A percentile compares a stretch with the other conserved stretches of the same genome.
Conservation (phyloP, 2,329 filamentous ascomycete species). For the Aspergillus oerlinghausenensis region DNA sequence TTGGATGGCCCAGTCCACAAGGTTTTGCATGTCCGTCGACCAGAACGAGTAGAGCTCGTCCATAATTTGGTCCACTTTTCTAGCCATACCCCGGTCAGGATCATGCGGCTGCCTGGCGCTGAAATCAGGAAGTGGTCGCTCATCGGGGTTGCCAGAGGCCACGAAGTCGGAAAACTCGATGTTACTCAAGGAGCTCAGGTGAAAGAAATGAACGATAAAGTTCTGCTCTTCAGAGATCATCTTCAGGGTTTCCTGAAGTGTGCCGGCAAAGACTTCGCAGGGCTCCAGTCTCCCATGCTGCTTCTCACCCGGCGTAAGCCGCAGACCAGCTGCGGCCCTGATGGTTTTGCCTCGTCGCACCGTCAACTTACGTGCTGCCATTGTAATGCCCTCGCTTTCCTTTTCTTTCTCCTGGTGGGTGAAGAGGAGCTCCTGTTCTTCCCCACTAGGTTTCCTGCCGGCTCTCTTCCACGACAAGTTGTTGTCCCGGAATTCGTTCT, state of each 20-base stretch:
- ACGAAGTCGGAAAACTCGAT: slow-evolving; percentile 81
- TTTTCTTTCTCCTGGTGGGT: slow-evolving; percentile 85
- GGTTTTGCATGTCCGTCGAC: slow-evolving; percentile 68
- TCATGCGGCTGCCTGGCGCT: slow-evolving; percentile 75
- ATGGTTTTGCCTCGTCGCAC: slow-evolving; percentile 88
- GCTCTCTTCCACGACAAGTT: slow-evolving; percentile 74
- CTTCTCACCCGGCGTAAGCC: slow-evolving; percentile 44
- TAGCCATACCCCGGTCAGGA: slow-evolving; percentile 80
- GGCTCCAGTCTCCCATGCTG: slow-evolving; percentile 65
- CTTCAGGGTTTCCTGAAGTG: slow-evolving; percentile 75
- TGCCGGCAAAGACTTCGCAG: slow-evolving; percentile 75
- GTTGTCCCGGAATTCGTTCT: slow-evolving; percentile 74
- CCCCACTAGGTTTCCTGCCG: slow-evolving; percentile 67
- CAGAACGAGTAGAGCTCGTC: slow-evolving; percentile 82
- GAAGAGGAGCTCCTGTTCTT: slow-evolving; percentile 82
- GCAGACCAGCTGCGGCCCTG: slow-evolving; percentile 40
- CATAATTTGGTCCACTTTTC: slow-evolving; percentile 79
- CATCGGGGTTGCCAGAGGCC: slow-evolving; percentile 58
- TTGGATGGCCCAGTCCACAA: slow-evolving; percentile 78
- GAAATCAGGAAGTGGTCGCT: slow-evolving; percentile 68
- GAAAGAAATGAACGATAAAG: slow-evolving; percentile 95
- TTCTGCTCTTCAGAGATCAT: slow-evolving; percentile 92
- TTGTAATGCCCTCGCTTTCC: slow-evolving; percentile 62
- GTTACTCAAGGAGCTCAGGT: slow-evolving; percentile 78
- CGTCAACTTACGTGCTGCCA: slow-evolving; percentile 80